Conservation (phyloP, 2,329 filamentous ascomycete genomes). For the Lachnellula willkommii region DNA sequence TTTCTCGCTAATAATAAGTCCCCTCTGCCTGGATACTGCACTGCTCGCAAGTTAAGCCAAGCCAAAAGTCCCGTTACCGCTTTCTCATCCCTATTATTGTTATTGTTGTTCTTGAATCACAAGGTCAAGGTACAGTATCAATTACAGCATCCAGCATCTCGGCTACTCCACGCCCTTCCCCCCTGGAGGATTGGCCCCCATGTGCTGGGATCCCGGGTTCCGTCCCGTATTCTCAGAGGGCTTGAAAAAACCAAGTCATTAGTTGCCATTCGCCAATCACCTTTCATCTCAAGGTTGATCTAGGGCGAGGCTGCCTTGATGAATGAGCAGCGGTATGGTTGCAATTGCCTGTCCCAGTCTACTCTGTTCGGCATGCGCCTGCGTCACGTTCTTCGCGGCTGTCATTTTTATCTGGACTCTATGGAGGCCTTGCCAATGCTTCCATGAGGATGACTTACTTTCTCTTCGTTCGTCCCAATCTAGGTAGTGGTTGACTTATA, state of each 20-base stretch:
- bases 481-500: conserved; percentile 16
- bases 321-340: conserved; percentile 1
- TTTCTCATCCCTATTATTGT: not conserved
- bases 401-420: conserved; percentile 19
- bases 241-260: conserved; percentile 14
- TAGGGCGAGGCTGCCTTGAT: conserved; percentile 22
- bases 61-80: not conserved
- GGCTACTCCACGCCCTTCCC: not conserved
- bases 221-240: conserved; percentile 17
- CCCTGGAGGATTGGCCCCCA: conserved; percentile 11
- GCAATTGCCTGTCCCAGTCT: conserved; percentile 7
- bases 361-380: conserved; percentile 11
- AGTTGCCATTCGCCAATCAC: conserved; percentile 16
- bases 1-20: not conserved
- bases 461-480: conserved; percentile 5
- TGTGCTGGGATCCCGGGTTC: conserved; percentile 18
- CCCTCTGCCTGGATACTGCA: not conserved
- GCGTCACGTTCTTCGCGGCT: conserved; percentile 23
- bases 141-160: not conserved
- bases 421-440: conserved; percentile 25
- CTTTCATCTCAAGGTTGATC: conserved; percentile 3
- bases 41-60: no score
- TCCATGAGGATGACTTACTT: conserved; percentile 5
- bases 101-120: not conserved
- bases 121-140: no score